A percentile compares a stretch with the other conserved stretches of the same genome.
phyloP scores from a whole-genome alignment of 345 rosid genomes.

The Brassica napus region DNA sequence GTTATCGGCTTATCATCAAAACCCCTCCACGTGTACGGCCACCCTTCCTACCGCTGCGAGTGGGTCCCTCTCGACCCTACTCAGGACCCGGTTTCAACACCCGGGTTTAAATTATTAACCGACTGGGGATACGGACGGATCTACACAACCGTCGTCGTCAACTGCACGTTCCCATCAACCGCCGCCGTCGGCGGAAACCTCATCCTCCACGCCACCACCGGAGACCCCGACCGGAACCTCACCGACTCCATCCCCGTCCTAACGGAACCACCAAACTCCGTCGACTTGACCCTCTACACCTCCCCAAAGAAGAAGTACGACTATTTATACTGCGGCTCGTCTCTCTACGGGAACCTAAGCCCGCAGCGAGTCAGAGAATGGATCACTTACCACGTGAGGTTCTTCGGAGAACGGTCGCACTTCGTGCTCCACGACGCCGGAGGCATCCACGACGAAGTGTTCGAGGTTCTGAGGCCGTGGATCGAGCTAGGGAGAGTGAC shows the following conservation, averaged over 20 bases:
- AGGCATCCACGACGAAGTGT: slow-evolving; percentile 71
- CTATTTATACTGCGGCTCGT: slow-evolving; percentile 83
- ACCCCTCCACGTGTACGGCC: slow-evolving; percentile 71
- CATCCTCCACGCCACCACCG: slow-evolving; percentile 69
- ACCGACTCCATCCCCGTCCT: slow-evolving; percentile 64
- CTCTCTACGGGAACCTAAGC: slow-evolving; percentile 73
- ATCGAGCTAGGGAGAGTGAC: slow-evolving; percentile 85
- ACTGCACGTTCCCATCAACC: slow-evolving; percentile 61
- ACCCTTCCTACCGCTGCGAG: slow-evolving; percentile 68
- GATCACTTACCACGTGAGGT: slow-evolving; percentile 76
- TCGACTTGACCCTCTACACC: slow-evolving; percentile 45
- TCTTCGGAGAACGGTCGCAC: slow-evolving; percentile 74
- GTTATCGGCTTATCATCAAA: slow-evolving; percentile 80
- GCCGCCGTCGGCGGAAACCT: slow-evolving; percentile 67
- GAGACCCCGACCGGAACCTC: slow-evolving; percentile 53
- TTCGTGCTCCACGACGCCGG: slow-evolving; percentile 91
- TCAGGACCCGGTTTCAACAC: slow-evolving; percentile 33
- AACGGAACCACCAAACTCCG: slow-evolving; percentile 49
- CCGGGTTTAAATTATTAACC: slow-evolving; percentile 62
- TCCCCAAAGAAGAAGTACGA: slow-evolving; percentile 58
- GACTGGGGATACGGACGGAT: slow-evolving; percentile 97
- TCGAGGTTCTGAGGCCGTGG: slow-evolving; percentile 85
- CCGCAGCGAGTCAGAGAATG: slow-evolving; percentile 87
- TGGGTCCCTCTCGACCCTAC: slow-evolving; percentile 53
- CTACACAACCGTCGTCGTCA: slow-evolving; percentile 81